Evolutionary conservation across 768 basidiomycete genomes (phyloP).

Genomic region (Phanerodontia chrysosporium): DNA sequence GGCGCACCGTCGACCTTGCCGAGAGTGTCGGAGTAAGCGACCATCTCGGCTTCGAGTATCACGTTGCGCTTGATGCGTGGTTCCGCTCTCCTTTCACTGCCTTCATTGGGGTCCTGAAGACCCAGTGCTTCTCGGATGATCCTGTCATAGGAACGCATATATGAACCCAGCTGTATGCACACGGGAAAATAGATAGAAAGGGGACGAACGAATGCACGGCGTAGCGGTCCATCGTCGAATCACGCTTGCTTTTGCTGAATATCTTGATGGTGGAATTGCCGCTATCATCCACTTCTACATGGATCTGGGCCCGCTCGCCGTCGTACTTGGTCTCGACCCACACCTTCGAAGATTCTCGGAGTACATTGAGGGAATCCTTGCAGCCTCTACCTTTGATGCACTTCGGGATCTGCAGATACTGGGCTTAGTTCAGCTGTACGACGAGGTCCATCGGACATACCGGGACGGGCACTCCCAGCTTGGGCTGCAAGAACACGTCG

Average conservation of each 20-base stretch:
- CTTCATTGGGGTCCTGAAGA: constrained; percentile 22
- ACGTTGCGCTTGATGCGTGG: constrained; percentile 22
- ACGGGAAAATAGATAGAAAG: not conserved
- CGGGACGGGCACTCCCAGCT: constrained; percentile 59
- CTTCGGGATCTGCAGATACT: constrained; percentile 63
- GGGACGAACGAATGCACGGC: constrained; percentile 50
- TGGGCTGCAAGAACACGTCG: constrained; percentile 32
- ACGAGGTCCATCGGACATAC: constrained; percentile 28
- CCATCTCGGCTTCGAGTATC: constrained; percentile 85
- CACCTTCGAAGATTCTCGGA: constrained; percentile 40
- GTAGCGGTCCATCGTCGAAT: constrained; percentile 73
- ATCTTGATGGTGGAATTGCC: constrained; percentile 55
- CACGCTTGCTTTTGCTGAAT: constrained; percentile 83
- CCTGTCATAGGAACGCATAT: constrained; percentile 26
- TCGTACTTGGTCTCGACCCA: constrained; percentile 96
- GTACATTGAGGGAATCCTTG: constrained; percentile 46
- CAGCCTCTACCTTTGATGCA: constrained; percentile 70
- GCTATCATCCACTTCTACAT: constrained; percentile 50
- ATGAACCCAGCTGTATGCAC: not conserved
- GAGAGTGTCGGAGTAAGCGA: constrained; percentile 63
- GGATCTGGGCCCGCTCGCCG: constrained; percentile 92
- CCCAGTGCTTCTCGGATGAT: constrained; percentile 61
- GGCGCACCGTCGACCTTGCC: constrained; percentile 62
- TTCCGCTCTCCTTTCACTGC: not conserved
- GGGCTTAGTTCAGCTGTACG: not conserved